Conservation (phyloP, 768 basidiomycete genomes). For the Kwoniella dejecticola region DNA sequence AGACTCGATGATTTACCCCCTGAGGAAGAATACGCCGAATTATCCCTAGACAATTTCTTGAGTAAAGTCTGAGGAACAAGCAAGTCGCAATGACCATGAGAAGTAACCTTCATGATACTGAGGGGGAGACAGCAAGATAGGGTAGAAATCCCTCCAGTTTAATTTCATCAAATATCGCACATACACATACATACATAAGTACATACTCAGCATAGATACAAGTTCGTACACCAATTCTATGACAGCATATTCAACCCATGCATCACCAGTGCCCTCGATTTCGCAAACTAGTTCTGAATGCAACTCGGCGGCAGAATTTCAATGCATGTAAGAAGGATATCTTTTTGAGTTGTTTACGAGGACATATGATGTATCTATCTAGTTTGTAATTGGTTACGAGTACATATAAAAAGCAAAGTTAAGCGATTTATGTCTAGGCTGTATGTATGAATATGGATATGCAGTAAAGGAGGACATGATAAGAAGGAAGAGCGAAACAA, state of each 20-base stretch:
- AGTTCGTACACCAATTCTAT: too few relatives aligned
- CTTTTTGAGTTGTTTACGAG: not conserved
- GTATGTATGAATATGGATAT: not conserved
- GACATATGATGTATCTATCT: slow-evolving; percentile 2
- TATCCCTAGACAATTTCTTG: slow-evolving; percentile 87
- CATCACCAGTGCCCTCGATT: too few relatives aligned
- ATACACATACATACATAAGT: too few relatives aligned
- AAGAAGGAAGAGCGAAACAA: not conserved
- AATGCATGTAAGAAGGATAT: not conserved
- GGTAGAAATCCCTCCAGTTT: too few relatives aligned
- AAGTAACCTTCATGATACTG: too few relatives aligned
- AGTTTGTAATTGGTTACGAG: not conserved
- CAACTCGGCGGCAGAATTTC: not conserved
- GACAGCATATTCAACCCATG: too few relatives aligned
- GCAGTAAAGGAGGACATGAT: not conserved
- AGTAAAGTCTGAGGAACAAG: slow-evolving; percentile 40
- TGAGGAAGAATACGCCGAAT: slow-evolving; percentile 86
- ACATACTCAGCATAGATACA: too few relatives aligned
- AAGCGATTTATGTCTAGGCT: not conserved
- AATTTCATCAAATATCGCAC: too few relatives aligned
- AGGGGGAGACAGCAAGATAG: too few relatives aligned
- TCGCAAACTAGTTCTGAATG: too few relatives aligned
- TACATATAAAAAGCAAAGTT: not conserved
- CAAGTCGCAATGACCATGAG: too few relatives aligned
- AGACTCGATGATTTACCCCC: slow-evolving; percentile 81